Conservation (phyloP, 2,329 filamentous ascomycete species). For the Fusarium buxicola region DNA sequence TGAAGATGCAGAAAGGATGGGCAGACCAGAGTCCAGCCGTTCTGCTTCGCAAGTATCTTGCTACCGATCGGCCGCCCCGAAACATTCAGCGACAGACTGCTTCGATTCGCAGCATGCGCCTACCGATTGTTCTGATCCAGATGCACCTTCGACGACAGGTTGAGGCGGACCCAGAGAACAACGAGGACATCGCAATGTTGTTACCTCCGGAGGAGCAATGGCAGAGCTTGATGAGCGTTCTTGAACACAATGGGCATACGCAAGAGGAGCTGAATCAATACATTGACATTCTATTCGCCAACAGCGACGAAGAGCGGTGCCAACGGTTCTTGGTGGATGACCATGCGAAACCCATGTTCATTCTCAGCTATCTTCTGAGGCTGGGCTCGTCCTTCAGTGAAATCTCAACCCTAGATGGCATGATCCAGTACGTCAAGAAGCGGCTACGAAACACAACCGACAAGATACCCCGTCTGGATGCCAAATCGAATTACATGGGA, state of each 20-base stretch:
- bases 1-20: slow-evolving; percentile 40
- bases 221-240: slow-evolving; percentile 34
- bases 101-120: slow-evolving; percentile 42
- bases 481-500: background rate
- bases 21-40: slow-evolving; percentile 39
- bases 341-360: slow-evolving; percentile 44
- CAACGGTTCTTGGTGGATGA: slow-evolving; percentile 46
- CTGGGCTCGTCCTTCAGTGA: slow-evolving; percentile 41
- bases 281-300: slow-evolving; percentile 46
- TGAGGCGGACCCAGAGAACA: slow-evolving; percentile 19
- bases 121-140: slow-evolving; percentile 50
- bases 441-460: slow-evolving; percentile 30
- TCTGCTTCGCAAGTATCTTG: slow-evolving; percentile 42
- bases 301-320: slow-evolving; percentile 49
- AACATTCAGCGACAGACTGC: slow-evolving; percentile 37
- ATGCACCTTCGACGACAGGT: slow-evolving; percentile 45
- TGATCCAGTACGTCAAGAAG: slow-evolving; percentile 45
- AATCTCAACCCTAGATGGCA: slow-evolving; percentile 37
- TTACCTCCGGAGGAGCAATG: slow-evolving; percentile 44
- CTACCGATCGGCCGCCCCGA: slow-evolving; percentile 9
- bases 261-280: slow-evolving; percentile 43
- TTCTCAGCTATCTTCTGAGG: slow-evolving; percentile 49
- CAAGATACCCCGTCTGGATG: background rate
- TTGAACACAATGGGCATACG: slow-evolving; percentile 37
- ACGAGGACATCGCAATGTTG: slow-evolving; percentile 36